phyloP scores from a whole-genome alignment of 257 asterid genomes.

The Anisodus acutangulus region DNA sequence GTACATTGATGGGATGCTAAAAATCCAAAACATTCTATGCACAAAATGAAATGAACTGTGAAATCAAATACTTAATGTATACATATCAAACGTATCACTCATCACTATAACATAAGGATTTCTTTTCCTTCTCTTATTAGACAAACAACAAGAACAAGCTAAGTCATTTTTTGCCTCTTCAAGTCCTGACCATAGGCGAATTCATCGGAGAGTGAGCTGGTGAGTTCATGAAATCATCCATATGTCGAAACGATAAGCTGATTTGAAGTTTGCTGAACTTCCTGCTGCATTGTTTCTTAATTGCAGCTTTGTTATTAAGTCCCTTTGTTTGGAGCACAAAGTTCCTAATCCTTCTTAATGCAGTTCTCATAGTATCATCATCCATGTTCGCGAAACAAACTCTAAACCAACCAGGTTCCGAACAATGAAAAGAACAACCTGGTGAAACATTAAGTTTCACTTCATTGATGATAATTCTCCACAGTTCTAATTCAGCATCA shows the following conservation, averaged over 20 bases:
- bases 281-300: slow-evolving; percentile 55
- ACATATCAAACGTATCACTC: not conserved
- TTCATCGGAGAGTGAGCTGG: slow-evolving; percentile 82
- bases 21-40: slow-evolving; percentile 10
- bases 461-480: slow-evolving; percentile 63
- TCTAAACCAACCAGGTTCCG: slow-evolving; percentile 86
- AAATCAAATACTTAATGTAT: not conserved
- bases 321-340: slow-evolving; percentile 52
- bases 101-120: not conserved
- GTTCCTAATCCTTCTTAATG: slow-evolving; percentile 56
- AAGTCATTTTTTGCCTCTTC: not conserved
- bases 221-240: slow-evolving; percentile 56
- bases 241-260: slow-evolving; percentile 66
- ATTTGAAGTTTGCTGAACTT: slow-evolving; percentile 55
- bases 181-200: slow-evolving; percentile 77
- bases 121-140: not conserved
- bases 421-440: slow-evolving; percentile 76
- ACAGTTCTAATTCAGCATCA: slow-evolving; percentile 67
- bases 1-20: not conserved
- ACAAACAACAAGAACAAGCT: slow-evolving; percentile 13
- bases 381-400: slow-evolving; percentile 90
- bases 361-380: slow-evolving; percentile 56
- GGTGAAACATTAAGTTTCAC: slow-evolving; percentile 83
- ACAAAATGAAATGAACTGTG: slow-evolving; percentile 12
- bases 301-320: slow-evolving; percentile 26